phyloP scores from a whole-genome alignment of 768 basidiomycete genomes.

The Mycena indigotica region DNA sequence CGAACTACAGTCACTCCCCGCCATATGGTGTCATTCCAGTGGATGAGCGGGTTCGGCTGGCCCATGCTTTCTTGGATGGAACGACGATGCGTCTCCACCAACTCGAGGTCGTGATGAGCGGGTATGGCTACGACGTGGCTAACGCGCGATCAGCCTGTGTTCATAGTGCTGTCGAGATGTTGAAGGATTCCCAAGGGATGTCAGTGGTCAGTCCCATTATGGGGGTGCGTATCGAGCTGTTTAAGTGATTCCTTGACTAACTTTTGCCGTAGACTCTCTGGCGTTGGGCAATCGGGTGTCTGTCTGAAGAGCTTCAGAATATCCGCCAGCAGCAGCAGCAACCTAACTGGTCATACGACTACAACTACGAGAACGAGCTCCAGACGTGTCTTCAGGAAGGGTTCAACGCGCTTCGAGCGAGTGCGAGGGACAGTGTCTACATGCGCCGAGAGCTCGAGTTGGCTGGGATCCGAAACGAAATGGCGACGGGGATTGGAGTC shows the following conservation, averaged over 20 bases:
- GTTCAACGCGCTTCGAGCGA: slow-evolving; percentile 43
- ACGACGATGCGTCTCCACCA: slow-evolving; percentile 56
- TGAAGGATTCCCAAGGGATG: slow-evolving; percentile 41
- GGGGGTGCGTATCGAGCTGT: slow-evolving; percentile 53
- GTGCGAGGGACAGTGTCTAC: slow-evolving; percentile 45
- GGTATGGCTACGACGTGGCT: slow-evolving; percentile 34
- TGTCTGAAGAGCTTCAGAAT: slow-evolving; percentile 49
- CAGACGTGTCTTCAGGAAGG: slow-evolving; percentile 43
- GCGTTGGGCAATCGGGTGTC: slow-evolving; percentile 48
- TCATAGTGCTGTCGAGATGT: slow-evolving; percentile 45
- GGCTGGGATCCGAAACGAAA: not conserved
- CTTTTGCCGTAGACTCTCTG: slow-evolving; percentile 43
- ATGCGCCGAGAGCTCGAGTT: slow-evolving; percentile 35
- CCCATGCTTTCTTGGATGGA: slow-evolving; percentile 50
- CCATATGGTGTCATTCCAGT: slow-evolving; percentile 29
- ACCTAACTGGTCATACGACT: slow-evolving; percentile 26
- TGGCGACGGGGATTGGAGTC: not conserved
- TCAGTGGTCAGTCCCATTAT: slow-evolving; percentile 51
- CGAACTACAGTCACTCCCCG: not conserved
- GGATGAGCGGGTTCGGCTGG: slow-evolving; percentile 46
- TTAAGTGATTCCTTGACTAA: slow-evolving; percentile 3
- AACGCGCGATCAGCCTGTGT: slow-evolving; percentile 48
- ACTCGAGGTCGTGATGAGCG: not conserved
- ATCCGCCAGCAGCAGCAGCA: slow-evolving; percentile 32
- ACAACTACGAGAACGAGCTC: slow-evolving; percentile 42